Evolutionary conservation across 1,284 basidiomycete genomes (phyloP).

Genomic region (Apiotrichum gracile): DNA sequence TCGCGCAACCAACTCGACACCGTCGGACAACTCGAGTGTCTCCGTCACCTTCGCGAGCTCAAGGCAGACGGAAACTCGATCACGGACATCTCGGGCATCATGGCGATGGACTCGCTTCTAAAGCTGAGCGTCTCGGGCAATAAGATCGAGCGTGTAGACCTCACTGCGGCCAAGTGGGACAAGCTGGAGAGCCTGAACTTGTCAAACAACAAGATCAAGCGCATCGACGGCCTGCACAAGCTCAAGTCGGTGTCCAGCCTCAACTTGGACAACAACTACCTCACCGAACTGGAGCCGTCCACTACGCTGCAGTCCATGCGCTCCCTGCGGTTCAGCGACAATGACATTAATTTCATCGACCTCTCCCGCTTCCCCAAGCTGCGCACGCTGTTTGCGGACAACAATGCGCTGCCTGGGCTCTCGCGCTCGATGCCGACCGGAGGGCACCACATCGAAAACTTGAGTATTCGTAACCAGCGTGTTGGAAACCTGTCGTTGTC

Average conservation of each 20-base stretch:
- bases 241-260: conserved; percentile 63
- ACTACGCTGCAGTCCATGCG: conserved; percentile 60
- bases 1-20: conserved; percentile 85
- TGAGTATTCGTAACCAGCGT: conserved; percentile 84
- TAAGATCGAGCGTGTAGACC: conserved; percentile 60
- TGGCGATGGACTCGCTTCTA: conserved; percentile 69
- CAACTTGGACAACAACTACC: conserved; percentile 71
- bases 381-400: conserved; percentile 87
- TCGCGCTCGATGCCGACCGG: conserved; percentile 50
- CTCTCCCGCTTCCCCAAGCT: conserved; percentile 64
- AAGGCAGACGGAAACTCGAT: conserved; percentile 81
- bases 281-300: conserved; percentile 25
- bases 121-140: conserved; percentile 81
- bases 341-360: conserved; percentile 66
- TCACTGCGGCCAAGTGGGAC: conserved; percentile 61
- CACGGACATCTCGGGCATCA: conserved; percentile 67
- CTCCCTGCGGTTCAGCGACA: conserved; percentile 79
- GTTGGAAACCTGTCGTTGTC: conserved; percentile 42
- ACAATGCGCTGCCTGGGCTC: conserved; percentile 61
- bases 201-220: conserved; percentile 66
- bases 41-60: conserved; percentile 80
- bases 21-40: conserved; percentile 72
- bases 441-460: conserved; percentile 71
- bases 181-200: conserved; percentile 80
- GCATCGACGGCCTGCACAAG: conserved; percentile 58